These are phyloP conservation scores for Exserohilum rostratum DNA, from an alignment of 2,329 filamentous ascomycete species.

Conservation along the genomic window DNA sequence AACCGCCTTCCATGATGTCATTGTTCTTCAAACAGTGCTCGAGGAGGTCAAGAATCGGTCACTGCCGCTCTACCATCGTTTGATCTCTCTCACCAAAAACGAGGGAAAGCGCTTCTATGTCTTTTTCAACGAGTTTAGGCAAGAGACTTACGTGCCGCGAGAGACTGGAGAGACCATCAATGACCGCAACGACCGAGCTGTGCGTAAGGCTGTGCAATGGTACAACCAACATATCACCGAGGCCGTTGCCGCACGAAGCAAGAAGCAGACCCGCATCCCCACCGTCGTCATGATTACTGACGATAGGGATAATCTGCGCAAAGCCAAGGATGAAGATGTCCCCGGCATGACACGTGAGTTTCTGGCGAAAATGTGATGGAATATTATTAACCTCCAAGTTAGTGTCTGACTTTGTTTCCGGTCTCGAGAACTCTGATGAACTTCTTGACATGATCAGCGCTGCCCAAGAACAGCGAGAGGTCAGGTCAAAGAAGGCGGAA, in stretches of 20 bases:
- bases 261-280: slow-evolving; percentile 64
- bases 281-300: slow-evolving; percentile 92
- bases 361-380: background rate
- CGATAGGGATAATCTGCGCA: slow-evolving; percentile 83
- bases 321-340: slow-evolving; percentile 78
- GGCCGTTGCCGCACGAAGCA: slow-evolving; percentile 60
- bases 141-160: slow-evolving; percentile 85
- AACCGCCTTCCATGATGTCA: slow-evolving; percentile 92
- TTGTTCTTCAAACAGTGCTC: slow-evolving; percentile 92
- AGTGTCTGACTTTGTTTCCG: slow-evolving; percentile 75
- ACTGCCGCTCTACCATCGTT: slow-evolving; percentile 89
- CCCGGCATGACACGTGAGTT: slow-evolving; percentile 63
- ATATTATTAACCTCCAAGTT: slow-evolving; percentile 15
- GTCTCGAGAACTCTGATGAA: slow-evolving; percentile 81
- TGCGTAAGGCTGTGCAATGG: slow-evolving; percentile 86
- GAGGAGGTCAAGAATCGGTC: slow-evolving; percentile 96
- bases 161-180: slow-evolving; percentile 85
- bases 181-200: slow-evolving; percentile 92
- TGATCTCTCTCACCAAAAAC: slow-evolving; percentile 89
- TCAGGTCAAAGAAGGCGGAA: slow-evolving; percentile 69
- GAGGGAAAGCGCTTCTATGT: slow-evolving; percentile 98
- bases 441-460: slow-evolving; percentile 93
- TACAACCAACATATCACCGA: slow-evolving; percentile 80
- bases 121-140: slow-evolving; percentile 97
- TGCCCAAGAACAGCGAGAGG: slow-evolving; percentile 69